These are phyloP conservation scores for Candida bentonensis DNA, from an alignment of 805 yeast genomes.

Conservation along the genomic window DNA sequence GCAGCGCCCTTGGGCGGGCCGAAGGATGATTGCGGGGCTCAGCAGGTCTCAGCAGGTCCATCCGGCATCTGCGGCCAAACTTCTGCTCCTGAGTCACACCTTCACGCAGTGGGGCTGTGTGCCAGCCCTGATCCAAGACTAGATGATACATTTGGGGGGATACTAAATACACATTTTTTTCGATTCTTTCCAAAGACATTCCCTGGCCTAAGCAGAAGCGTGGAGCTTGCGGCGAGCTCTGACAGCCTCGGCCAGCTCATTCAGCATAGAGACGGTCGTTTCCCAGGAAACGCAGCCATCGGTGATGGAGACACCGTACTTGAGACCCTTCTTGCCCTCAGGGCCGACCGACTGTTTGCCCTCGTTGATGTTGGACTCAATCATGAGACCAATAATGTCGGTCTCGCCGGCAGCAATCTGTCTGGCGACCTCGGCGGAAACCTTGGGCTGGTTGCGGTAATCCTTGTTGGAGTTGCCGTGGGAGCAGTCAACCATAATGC, in stretches of 20 bases:
- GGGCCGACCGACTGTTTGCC: conserved; percentile 80
- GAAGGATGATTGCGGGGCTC: no score
- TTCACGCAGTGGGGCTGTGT: no score
- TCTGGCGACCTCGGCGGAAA: conserved; percentile 65
- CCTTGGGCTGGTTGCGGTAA: conserved; percentile 89
- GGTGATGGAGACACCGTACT: conserved; percentile 92
- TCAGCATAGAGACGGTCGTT: conserved; percentile 68
- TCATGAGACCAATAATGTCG: conserved; percentile 82
- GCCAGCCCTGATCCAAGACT: no score
- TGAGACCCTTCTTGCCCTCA: conserved; percentile 44
- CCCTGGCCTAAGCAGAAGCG: no score
- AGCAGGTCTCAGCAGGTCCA: no score
- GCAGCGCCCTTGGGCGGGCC: no score
- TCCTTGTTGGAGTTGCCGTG: conserved; percentile 95
- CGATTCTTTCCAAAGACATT: no score
- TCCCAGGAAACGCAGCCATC: conserved; percentile 96
- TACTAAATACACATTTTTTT: no score
- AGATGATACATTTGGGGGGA: no score
- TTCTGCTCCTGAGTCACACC: no score
- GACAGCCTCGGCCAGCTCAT: conserved; percentile 69
- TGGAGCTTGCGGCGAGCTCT: conserved; percentile 45
- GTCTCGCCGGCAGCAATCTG: conserved; percentile 76
- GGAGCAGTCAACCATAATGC: conserved; percentile 91
- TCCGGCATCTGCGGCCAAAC: no score
- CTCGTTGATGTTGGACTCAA: conserved; percentile 81